Evolutionary conservation across 805 yeast genomes (phyloP), one percentile per base, ranked within the genome.

Genomic region (Yamadazyma ubonensis): DNA sequence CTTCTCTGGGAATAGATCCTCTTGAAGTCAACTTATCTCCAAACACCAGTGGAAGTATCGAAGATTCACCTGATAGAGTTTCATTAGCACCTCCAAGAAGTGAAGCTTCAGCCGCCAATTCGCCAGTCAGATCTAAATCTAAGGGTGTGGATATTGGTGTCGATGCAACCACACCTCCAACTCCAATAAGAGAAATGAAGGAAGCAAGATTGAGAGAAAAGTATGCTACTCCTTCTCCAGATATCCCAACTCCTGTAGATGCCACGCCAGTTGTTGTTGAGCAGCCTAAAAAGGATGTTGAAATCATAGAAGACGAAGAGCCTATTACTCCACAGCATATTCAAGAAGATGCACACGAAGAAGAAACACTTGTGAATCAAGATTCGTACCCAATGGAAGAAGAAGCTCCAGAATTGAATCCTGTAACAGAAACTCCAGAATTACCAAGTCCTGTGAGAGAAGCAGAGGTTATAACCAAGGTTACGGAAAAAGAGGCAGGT

Each of bases 81-180:
- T 22, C 42, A 3, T 34, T 39, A 17, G 47, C 48, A 3, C 43
- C 50, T n/a, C 46, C 48, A 26, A 50, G 46, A 36, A 25, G 29
- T 20, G 52, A 44, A 31, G 44, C 49, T 0, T 45, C 51, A 9
- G n/a, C 26, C 3, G 49, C 47, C 3, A 48, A 48, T 2, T 32
- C 45, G 3, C 45, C 45, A n/a, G 34, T 26, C 17, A 33, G 36
- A 27, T 33, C 38, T 11, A 10, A 33, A 5, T 17, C 28, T 12
- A 39, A 33, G 17, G 23, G 26, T 18, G 34, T 37, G 9, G 44
- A 38, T 27, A 38, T 43, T 11, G 57, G 46, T 9, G 39, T 53
- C 19, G 57, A 53, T 46, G 57, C 57, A 1, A 53, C 55, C 8
- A 30, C 30, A 2, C 54, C 53, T 8, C 55, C 55, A 4, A 47